Evolutionary conservation across 169 alveolate genomes (phyloP).

Genomic region (Besnoitia besnoiti): DNA sequence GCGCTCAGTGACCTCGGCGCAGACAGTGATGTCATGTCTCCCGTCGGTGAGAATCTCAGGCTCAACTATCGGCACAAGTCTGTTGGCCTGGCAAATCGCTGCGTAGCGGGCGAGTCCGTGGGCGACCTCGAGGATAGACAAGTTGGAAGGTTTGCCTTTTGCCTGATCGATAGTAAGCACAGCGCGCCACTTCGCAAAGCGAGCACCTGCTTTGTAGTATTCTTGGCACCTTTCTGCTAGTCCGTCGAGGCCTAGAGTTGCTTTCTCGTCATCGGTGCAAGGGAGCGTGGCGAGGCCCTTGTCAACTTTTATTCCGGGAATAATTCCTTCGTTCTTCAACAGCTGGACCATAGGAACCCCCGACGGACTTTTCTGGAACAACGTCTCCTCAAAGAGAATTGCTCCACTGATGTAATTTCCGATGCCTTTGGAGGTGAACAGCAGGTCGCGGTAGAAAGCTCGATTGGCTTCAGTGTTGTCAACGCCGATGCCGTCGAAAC

Average conservation of each 20-base stretch:
- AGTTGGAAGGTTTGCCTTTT: conserved; percentile 90
- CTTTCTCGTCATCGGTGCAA: conserved; percentile 91
- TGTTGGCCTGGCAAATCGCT: conserved; percentile 94
- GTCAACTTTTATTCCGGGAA: conserved; percentile 98
- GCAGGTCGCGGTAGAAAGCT: conserved; percentile 95
- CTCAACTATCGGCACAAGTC: conserved; percentile 99
- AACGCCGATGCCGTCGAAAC: conserved; percentile 91
- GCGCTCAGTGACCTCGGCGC: conserved; percentile 92
- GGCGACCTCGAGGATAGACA: conserved; percentile 95
- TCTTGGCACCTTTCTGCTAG: conserved; percentile 96
- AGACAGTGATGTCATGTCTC: conserved; percentile 93
- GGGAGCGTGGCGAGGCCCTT: conserved; percentile 93
- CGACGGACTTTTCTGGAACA: conserved; percentile 90
- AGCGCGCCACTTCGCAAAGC: conserved; percentile 99
- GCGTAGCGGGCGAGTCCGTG: conserved; percentile 99
- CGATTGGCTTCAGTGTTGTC: conserved; percentile 97
- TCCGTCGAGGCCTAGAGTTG: conserved; percentile 95
- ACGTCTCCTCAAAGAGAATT: conserved; percentile 98
- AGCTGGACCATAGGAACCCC: conserved; percentile 90
- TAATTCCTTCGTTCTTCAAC: conserved; percentile 90
- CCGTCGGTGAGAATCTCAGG: conserved; percentile 99
- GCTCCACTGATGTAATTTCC: conserved; percentile 97
- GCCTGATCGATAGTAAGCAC: conserved; percentile 93
- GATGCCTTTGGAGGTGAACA: conserved; percentile 91
- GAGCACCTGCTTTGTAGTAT: conserved; percentile 97